A percentile compares a stretch with the other conserved stretches of the same genome.
Conservation (phyloP, 495 filamentous ascomycete genomes). For the Opeltia flavorubescens region DNA sequence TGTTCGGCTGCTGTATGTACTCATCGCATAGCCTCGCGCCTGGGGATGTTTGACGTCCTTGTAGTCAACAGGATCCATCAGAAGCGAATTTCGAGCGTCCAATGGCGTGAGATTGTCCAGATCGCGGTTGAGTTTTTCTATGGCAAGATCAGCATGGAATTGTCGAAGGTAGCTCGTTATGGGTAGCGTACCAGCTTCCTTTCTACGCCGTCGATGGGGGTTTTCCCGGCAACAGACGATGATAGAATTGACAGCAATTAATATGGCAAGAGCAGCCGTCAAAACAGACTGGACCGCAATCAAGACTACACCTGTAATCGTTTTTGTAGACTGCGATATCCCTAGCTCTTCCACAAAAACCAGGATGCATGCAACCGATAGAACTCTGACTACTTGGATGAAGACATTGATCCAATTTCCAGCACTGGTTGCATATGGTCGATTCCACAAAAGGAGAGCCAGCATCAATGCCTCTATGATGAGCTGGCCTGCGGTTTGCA, state of each 20-base stretch:
- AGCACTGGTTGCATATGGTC: conserved; percentile 72
- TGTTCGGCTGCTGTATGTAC: conserved; percentile 33
- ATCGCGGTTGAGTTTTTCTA: conserved; percentile 73
- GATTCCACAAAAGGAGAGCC: conserved; percentile 62
- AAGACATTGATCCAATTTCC: conserved; percentile 87
- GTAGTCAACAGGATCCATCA: conserved; percentile 41
- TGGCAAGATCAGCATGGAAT: neutral
- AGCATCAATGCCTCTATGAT: conserved; percentile 63
- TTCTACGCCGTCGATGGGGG: conserved; percentile 70
- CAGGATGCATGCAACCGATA: conserved; percentile 79
- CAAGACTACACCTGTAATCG: conserved; percentile 75
- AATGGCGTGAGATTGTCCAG: conserved; percentile 80
- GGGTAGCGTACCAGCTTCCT: conserved; percentile 60
- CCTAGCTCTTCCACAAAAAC: conserved; percentile 90
- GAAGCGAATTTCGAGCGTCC: conserved; percentile 78
- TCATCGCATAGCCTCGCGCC: conserved; percentile 18
- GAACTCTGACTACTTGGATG: conserved; percentile 86
- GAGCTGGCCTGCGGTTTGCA: conserved; percentile 65
- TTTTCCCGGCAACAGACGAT: conserved; percentile 72
- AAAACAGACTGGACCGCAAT: conserved; percentile 80
- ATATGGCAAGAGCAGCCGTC: conserved; percentile 70
- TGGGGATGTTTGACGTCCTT: conserved; percentile 26
- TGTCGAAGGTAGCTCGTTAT: neutral
- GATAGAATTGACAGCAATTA: conserved; percentile 83
- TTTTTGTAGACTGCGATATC: conserved; percentile 88